phyloP scores from a whole-genome alignment of 2,329 filamentous ascomycete genomes.

The Ilyonectria mors-panacis region DNA sequence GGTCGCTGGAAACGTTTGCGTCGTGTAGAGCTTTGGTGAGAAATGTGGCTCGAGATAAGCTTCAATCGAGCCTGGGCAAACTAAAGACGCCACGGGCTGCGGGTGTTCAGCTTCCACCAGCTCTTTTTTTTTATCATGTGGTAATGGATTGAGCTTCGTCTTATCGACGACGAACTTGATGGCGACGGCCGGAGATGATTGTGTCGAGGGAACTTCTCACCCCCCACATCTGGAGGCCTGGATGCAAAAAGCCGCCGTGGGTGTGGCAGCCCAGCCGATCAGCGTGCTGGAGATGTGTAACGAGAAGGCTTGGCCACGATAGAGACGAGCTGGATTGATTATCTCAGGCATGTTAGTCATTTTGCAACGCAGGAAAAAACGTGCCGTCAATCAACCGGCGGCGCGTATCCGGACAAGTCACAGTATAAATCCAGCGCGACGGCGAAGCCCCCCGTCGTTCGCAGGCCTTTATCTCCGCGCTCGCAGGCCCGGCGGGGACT shows the following conservation, averaged over 20 bases:
- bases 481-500: not conserved
- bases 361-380: not conserved
- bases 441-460: not conserved
- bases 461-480: not conserved
- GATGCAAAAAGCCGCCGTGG: not conserved
- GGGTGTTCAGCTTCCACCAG: not conserved
- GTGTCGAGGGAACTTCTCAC: not conserved
- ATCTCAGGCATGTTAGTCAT: constrained; percentile 5
- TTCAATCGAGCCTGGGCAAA: not conserved
- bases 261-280: not conserved
- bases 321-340: not conserved
- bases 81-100: not conserved
- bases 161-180: not conserved
- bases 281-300: not conserved
- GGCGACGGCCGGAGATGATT: not conserved
- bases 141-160: not conserved
- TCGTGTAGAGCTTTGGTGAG: too few species aligned
- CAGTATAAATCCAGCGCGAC: not conserved
- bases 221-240: not conserved
- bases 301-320: not conserved
- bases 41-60: not conserved
- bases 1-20: too few species aligned
- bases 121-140: not conserved
- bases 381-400: not conserved
- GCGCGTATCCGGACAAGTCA: not conserved